Percentiles rank a stretch among this genome's conserved stretches.
These are phyloP conservation scores for Mortierella alpina DNA, from an alignment of 192 early-diverging fungal species.

Conservation along the genomic window DNA sequence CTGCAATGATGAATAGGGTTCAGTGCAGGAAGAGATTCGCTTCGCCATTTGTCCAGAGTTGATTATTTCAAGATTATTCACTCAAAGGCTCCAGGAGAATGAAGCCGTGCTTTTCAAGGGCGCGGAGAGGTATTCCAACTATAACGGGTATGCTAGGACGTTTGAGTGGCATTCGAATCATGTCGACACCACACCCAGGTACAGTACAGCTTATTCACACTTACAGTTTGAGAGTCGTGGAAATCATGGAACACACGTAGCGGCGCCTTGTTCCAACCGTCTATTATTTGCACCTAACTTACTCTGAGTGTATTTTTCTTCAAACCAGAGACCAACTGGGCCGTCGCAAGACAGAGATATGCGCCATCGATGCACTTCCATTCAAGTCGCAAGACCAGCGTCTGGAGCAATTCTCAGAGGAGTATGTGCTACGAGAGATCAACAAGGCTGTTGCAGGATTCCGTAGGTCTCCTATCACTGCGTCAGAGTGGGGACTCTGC, in stretches of 20 bases:
- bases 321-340: conserved; percentile 25
- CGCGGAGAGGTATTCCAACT: conserved; percentile 44
- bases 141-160: conserved; percentile 42
- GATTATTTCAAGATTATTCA: conserved; percentile 44
- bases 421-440: conserved; percentile 26
- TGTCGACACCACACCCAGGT: conserved; percentile 37
- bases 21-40: conserved; percentile 51
- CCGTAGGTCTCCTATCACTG: conserved; percentile 34
- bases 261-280: neutral
- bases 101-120: conserved; percentile 46
- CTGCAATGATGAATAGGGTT: conserved; percentile 10
- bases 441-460: conserved; percentile 48
- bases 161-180: conserved; percentile 50
- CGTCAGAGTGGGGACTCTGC: conserved; percentile 37
- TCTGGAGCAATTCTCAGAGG: conserved; percentile 24
- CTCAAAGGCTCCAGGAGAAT: conserved; percentile 23
- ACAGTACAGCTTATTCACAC: neutral
- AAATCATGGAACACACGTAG: no score
- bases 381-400: conserved; percentile 20
- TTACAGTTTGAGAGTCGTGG: no score
- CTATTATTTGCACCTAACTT: neutral
- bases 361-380: conserved; percentile 45
- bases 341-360: conserved; percentile 46
- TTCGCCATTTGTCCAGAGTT: conserved; percentile 46
- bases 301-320: neutral